Evolutionary conservation across 108 stramenopile genomes (phyloP).

Genomic region (Pseudonitzschia pungens): DNA sequence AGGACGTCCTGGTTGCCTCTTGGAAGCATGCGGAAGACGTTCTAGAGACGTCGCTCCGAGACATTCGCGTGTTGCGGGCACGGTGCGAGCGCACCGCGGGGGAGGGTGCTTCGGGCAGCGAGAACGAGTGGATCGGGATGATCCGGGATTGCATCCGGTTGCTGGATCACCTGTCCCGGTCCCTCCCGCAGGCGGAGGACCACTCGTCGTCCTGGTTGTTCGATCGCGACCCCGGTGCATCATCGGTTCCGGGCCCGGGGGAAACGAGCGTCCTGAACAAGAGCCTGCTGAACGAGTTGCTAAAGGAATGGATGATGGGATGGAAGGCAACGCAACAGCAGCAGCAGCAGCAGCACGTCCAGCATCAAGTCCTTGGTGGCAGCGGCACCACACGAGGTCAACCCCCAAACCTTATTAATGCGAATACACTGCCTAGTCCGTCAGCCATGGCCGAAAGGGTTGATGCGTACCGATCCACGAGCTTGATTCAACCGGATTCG

Average conservation of each 20-base stretch:
- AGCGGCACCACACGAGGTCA: not conserved
- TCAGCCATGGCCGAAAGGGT: conserved; percentile 22
- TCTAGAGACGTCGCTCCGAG: not conserved
- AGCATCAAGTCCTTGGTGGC: not conserved
- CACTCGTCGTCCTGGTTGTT: not conserved
- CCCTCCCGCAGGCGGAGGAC: conserved; percentile 7
- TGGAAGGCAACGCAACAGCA: not conserved
- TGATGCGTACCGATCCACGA: conserved; percentile 30
- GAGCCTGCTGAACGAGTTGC: not conserved
- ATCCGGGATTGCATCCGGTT: not conserved
- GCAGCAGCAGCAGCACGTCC: not conserved
- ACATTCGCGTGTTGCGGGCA: not conserved
- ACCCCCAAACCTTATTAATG: not conserved
- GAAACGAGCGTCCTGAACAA: not conserved
- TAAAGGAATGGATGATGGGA: conserved; percentile 10
- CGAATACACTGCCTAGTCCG: conserved; percentile 5
- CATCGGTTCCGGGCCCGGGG: not conserved
- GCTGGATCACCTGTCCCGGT: not conserved
- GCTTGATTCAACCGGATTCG: conserved; percentile 29
- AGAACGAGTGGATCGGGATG: not conserved
- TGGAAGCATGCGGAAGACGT: conserved; percentile 1
- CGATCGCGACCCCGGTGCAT: not conserved
- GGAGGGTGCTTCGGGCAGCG: not conserved
- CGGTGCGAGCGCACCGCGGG: not conserved
- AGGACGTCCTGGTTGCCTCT: not conserved